Evolutionary conservation across 2,329 filamentous ascomycete genomes (phyloP).

Genomic region (Colletotrichum sp.): DNA sequence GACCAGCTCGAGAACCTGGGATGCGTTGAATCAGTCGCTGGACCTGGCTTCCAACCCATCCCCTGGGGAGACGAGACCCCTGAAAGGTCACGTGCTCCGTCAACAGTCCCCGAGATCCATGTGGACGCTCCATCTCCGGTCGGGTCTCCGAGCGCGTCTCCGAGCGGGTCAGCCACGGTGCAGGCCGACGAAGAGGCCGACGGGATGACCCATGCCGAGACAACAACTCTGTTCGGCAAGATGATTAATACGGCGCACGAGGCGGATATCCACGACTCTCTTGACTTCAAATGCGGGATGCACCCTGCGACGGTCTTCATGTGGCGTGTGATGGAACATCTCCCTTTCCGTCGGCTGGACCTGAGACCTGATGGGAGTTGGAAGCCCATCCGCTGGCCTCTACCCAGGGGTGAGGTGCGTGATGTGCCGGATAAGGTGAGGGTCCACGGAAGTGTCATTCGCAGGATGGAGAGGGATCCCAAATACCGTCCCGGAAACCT

Average conservation of each 20-base stretch:
- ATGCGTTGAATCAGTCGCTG: constrained; percentile 49
- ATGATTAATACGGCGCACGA: constrained; percentile 63
- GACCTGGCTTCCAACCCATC: background rate
- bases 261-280: constrained; percentile 71
- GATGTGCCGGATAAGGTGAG: constrained; percentile 75
- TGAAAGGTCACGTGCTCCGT: constrained; percentile 3
- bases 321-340: constrained; percentile 83
- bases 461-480: constrained; percentile 68
- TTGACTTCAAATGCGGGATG: constrained; percentile 68
- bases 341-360: constrained; percentile 84
- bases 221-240: constrained; percentile 50
- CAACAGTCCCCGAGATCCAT: constrained; percentile 34
- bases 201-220: background rate
- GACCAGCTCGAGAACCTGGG: constrained; percentile 71
- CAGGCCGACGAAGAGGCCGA: background rate
- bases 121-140: constrained; percentile 25
- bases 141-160: constrained; percentile 4
- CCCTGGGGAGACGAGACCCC: background rate
- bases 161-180: background rate
- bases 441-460: constrained; percentile 77
- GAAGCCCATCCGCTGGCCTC: constrained; percentile 81
- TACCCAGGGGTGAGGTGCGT: constrained; percentile 78
- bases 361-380: constrained; percentile 74
- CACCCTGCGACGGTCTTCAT: constrained; percentile 59
- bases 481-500: constrained; percentile 79